These are phyloP conservation scores for Posidonia oceanica DNA, from an alignment of 116 monocot species.

Conservation along the genomic window DNA sequence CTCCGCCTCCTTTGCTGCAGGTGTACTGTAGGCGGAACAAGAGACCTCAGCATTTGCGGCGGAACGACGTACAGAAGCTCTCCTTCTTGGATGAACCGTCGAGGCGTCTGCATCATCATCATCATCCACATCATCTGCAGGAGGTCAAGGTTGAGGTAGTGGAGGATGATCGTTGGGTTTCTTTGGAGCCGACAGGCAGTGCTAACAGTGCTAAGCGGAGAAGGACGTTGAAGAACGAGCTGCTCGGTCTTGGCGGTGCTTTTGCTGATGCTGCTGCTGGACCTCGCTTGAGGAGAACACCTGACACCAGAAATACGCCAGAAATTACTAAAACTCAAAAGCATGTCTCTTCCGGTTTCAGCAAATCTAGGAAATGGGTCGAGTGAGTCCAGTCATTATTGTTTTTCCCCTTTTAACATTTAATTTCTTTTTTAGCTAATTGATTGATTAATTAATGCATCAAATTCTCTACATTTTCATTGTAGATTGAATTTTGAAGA, in stretches of 20 bases:
- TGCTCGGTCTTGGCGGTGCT: constrained; percentile 20
- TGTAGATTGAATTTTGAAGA: constrained; percentile 62
- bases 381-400: constrained; percentile 37
- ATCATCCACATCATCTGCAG: not conserved
- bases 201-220: constrained; percentile 7
- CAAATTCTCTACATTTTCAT: constrained; percentile 2
- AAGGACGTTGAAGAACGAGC: constrained; percentile 22
- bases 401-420: not conserved
- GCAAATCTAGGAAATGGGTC: constrained; percentile 57
- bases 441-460: not conserved
- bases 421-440: not conserved
- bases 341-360: constrained; percentile 11
- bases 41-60: constrained; percentile 2
- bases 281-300: constrained; percentile 18
- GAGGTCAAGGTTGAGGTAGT: constrained; percentile 5
- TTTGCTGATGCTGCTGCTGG: not conserved
- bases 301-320: not conserved
- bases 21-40: constrained; percentile 36
- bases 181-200: not conserved
- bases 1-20: not conserved
- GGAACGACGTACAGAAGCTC: not conserved
- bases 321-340: constrained; percentile 4
- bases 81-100: too few relatives aligned
- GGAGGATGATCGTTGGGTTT: not conserved
- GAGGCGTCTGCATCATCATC: too few relatives aligned